Base-by-base conservation (phyloP, 192 early-diverging fungal species). In the Dimargaris verticillata region DNA sequence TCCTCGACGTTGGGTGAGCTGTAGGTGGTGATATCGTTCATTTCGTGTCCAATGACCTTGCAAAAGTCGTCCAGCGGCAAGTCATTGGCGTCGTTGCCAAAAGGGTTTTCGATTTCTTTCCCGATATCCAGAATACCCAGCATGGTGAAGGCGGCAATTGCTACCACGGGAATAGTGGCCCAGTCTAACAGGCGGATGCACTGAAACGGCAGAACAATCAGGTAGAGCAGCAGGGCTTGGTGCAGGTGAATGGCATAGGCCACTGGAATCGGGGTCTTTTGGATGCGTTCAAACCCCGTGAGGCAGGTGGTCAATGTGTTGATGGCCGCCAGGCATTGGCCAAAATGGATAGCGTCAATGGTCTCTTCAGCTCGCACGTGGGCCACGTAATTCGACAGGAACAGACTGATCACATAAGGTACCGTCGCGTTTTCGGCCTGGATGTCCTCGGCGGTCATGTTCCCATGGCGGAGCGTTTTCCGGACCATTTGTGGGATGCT, bases 101-200 rank as follows among this genome's bases (percentile, higher is more conserved):
- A 93, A 12, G 92, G 92, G 66, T 94, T 93, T 74, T 97, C 92
- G 58, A 97, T 93, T 72, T 93, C 88, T 18, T 77, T 76, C 28
- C 87, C 91, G 60, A 94, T 93, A 12, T 72, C 71, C 55, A 91
- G 83, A 55, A 96, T 87, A 64, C 93, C 93, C 20, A 93, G 69
- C 64, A 92, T 73, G 54, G 78, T 81, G 61, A 91, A 89, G 0
- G 83, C 66, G 1, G 81, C 72, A 11, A 93, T 69, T 51, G 81
- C 72, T 54, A 81, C 74, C 14, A 89, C 63, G 6, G 84, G 73
- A 47, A 92, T 83, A 52, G 87, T 83, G 33, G 72, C 64, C 65
- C 78, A 84, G 28, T 61, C 29, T 25, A 73, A 44, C 62, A 66
- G 63, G 25, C 62, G 47, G 20, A 88, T 82, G 45, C 91, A 70